Conservation (phyloP, 1,284 basidiomycete genomes). For the Marasmius tenuissimus region DNA sequence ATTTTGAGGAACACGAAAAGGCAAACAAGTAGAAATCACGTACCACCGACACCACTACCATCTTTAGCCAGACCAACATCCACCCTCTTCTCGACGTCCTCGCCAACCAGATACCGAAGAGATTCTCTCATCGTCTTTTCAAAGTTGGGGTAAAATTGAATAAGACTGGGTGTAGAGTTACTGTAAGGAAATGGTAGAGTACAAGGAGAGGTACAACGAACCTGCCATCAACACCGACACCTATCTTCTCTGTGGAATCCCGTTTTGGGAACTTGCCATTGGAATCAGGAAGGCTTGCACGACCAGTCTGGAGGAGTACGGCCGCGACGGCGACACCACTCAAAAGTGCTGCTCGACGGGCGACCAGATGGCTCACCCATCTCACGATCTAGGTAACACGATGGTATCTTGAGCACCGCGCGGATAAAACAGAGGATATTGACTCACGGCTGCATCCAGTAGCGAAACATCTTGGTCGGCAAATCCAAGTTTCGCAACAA, state of each 20-base stretch:
- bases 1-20: not conserved
- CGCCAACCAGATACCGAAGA: slow-evolving; percentile 75
- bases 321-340: slow-evolving; percentile 89
- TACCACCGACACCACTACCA: slow-evolving; percentile 95
- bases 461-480: slow-evolving; percentile 52
- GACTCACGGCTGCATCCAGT: slow-evolving; percentile 62
- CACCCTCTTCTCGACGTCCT: slow-evolving; percentile 75
- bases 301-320: slow-evolving; percentile 80
- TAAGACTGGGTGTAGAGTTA: slow-evolving; percentile 53
- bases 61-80: slow-evolving; percentile 94
- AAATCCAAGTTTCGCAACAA: slow-evolving; percentile 67
- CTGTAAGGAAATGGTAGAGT: not conserved
- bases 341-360: slow-evolving; percentile 79
- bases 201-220: slow-evolving; percentile 25
- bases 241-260: slow-evolving; percentile 48
- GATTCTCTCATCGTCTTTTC: slow-evolving; percentile 74
- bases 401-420: not conserved
- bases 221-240: slow-evolving; percentile 91
- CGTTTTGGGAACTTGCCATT: slow-evolving; percentile 37
- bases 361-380: slow-evolving; percentile 79
- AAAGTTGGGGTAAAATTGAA: slow-evolving; percentile 90
- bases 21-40: slow-evolving; percentile 27
- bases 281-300: slow-evolving; percentile 43
- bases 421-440: not conserved
- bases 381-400: slow-evolving; percentile 61